Base-by-base conservation (phyloP, 1,284 basidiomycete genomes). In the Boletus semigastroideus region DNA sequence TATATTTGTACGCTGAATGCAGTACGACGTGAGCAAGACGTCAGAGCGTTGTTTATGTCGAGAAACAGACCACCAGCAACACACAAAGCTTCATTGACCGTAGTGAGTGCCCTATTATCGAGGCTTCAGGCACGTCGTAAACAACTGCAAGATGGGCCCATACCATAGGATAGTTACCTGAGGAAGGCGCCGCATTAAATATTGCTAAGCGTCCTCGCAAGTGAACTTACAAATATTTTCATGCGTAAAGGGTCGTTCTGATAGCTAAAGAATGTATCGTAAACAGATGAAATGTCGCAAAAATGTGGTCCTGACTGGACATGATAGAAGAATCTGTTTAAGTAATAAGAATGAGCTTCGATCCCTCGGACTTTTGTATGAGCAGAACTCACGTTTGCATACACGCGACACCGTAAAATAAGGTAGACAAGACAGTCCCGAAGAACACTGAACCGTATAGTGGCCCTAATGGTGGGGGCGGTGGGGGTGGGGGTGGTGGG, bases 161-260 rank as follows among this genome's bases (percentile, higher is more conserved):
- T 20, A 57, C 56, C 48, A 59, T n/a, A 53, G 4, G 9, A 9
- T 14, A 16, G 20, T 38, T 11, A 58, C 58, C 58, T 58, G 37
- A 13, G 7, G 6, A 33, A 2, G 16, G 5, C 22, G 22, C 22
- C 22, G 22, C 22, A 5, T 13, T 30, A 45, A 12, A 36, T 2
- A 43, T 12, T 17, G 45, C 13, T 11, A 2, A 5, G 16, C 13
- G 25, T 3, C 5, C n/a, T 17, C 1, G 10, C 0, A 30, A 28
- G 4, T 10, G n/a, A 30, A 49, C 56, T 60, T 5, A 59, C 58
- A 25, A 49, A n/a, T 11, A 7, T 45, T 31, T 57, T 57, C n/a
- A 27, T n/a, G 31, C 13, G 12, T 14, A n/a, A 12, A 12, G 27
- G 34, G n/a, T 61, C 57, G 0, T 42, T 36, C 34, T 8, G 34